Evolutionary conservation across 805 yeast genomes (phyloP), one percentile per base, ranked within the genome.

Genomic region (Suhomyces sp.): DNA sequence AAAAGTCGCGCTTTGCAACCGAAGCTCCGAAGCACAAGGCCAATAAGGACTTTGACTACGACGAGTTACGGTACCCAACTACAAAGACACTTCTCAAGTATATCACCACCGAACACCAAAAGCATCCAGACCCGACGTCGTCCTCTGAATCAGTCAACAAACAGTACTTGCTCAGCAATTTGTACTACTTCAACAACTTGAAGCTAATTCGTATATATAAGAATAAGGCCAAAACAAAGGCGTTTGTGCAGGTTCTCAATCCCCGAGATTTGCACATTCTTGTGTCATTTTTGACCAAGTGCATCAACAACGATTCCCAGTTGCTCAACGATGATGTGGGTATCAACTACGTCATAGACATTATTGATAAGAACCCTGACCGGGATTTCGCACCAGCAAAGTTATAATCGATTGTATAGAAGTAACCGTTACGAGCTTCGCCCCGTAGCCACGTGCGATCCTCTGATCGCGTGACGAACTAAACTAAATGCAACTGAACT

Each of bases 141-240:
- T 44, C 53, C 4, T 57, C 58, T 24, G 79, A 75, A 57, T 62
- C 73, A 6, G 64, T 66, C 51, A 74, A 75, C 56, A 75, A 74
- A 59, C 78, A 74, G 55, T 74, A 75, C 57, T 63, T 75, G 47
- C 60, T 75, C 31, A 67, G 73, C 44, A 68, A 71, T 49, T 62
- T 75, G 50, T 74, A 69, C 51, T 74, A 72, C 53, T 60, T 73
- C 52, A 61, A 70, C 55, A 65, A 73, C 53, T 61, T 74, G 50
- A 58, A 57, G 43, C 60, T 73, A 51, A 63, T 75, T 20, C 60
- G 60, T 48, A 72, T 75, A 24, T 66, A 69, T 58, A 74, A 74
- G 58, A 74, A 75, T 58, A 72, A 73, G 60, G 61, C 75, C 7
- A 72, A 69, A 54, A 73, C 77, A 5, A 63, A 64, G 48, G 77